Evolutionary conservation across 805 yeast species (phyloP), one percentile per base, ranked within the genome.

Genomic region (Dipodascopsis uninucleata): DNA sequence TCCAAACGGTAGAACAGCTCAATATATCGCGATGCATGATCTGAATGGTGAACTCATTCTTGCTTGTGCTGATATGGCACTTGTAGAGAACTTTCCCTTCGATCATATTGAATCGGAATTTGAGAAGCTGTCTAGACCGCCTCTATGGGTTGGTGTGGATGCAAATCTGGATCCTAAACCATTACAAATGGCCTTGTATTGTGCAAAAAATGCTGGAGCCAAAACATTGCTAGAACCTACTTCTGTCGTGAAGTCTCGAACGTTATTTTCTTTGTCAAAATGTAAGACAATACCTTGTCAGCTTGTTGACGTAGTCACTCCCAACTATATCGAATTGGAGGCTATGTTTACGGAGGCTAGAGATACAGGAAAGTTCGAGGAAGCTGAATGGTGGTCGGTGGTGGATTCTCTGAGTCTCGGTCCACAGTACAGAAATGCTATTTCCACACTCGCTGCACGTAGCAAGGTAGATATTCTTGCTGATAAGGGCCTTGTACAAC

Each of bases 31-130:
- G 0, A 71, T 79, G 45, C 89, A 86, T 56, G 76, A 75, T 44
- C 36, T 52, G 7, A 59, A 64, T 5, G 96, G 96, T 1, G 80
- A 74, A 2, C 68, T 88, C 36, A 60, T 83, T 2, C 68, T 85
- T 14, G 95, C 95, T 0, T 77, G 86, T 58, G 90, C 95, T 3
- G 95, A 85, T 58, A 87, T 88, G 95, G 69, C 70, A n/a, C 76
- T 82, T 7, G 67, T 81, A 18, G 54, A 83, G 52, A 64, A 69
- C 22, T 47, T 77, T 35, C 68, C 78, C 10, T 39, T 63, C 0
- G 61, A 64, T 0, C 76, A 74, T 47, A 69, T 82, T 2, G 47
- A 57, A 2, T 31, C 62, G 0, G 69, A 75, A 50, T 54, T 87
- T 4, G 12, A 14, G n/a, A 16, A 22, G n/a, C 16, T 10, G 10